Evolutionary conservation across 2,329 filamentous ascomycete genomes (phyloP), one percentile per base, ranked within the genome.

Genomic region (Phaeosphaeriaceae sp.): DNA sequence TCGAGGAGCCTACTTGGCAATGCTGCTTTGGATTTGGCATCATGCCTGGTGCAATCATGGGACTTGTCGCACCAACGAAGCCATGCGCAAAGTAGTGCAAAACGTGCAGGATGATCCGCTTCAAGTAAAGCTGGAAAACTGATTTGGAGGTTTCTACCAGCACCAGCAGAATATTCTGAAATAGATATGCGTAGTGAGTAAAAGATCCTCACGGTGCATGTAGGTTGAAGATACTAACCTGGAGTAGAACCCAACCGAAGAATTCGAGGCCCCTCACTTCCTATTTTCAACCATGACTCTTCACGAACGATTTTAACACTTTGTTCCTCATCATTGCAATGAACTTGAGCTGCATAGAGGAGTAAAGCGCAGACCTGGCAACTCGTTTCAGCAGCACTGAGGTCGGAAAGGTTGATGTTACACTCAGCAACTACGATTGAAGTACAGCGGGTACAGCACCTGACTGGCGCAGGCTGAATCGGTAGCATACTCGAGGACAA

Each of bases 1-100:
- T 52, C 41, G 35, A 56, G 35, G 28, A 56, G 49, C 35, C 53
- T 50, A 39, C 33, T 56, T 42, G 49, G 53, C 18, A 42, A 50
- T 42, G 38, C 37, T n/a, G 32, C 23, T 39, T 48, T 16, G 42
- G 42, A 35, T 48, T 32, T 42, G 30, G 11, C 42, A n/a, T 43
- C 28, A 21, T 46, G 28, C 38, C 39, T 13, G 20, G 38, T 55
- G 42, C 46, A 54, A 30, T 29, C 33, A 34, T 54, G 51, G 21
- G 32, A 28, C 33, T 16, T 33, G 23, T 54, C 46, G 26, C 51
- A 54, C 41, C n/a, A n/a, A n/a, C n/a, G n/a, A n/a, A n/a, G n/a
- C n/a, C n/a, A n/a, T n/a, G n/a, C n/a, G n/a, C n/a, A 41, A 42
- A 55, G 48, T 15, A 55, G 45, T 28, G 17, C 35, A 34, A 48